Percentiles rank a stretch among this genome's conserved stretches.
Conservation (phyloP, 2,329 filamentous ascomycete genomes). For the Leptodontidium sp. region DNA sequence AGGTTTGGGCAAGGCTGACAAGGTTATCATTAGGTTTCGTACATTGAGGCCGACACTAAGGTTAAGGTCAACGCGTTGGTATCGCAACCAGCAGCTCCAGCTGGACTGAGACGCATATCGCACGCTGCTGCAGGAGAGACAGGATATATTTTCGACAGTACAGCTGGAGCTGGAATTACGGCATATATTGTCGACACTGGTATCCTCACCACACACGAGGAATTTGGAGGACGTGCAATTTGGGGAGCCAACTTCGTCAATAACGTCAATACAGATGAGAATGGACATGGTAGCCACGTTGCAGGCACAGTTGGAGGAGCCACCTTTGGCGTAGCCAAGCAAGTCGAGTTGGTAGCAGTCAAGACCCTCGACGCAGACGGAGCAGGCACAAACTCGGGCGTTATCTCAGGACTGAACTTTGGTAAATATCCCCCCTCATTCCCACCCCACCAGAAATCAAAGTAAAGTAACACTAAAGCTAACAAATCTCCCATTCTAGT, state of each 20-base stretch:
- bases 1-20: conserved; percentile 1
- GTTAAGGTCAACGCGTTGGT: conserved; percentile 55
- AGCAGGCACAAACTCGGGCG: conserved; percentile 56
- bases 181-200: conserved; percentile 51
- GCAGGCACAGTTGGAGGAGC: conserved; percentile 51
- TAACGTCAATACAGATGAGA: conserved; percentile 46
- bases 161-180: conserved; percentile 46
- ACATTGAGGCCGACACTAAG: conserved; percentile 61
- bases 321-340: conserved; percentile 52
- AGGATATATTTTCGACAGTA: conserved; percentile 46
- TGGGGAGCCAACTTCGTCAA: conserved; percentile 47
- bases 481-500: conserved; percentile 44
- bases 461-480: conserved; percentile 55
- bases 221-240: conserved; percentile 49
- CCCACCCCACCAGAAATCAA: too few relatives aligned
- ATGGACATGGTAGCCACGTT: conserved; percentile 54
- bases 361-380: conserved; percentile 49
- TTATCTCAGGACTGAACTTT: conserved; percentile 64
- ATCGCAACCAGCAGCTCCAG: conserved; percentile 60
- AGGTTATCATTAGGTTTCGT: conserved; percentile 53
- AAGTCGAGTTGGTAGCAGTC: conserved; percentile 48
- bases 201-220: conserved; percentile 45
- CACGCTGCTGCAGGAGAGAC: conserved; percentile 34
- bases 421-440: conserved; percentile 56
- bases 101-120: conserved; percentile 45